Evolutionary conservation across 257 asterid species (phyloP), one percentile per base, ranked within the genome.

Genomic region (Sherardia arvensis): DNA sequence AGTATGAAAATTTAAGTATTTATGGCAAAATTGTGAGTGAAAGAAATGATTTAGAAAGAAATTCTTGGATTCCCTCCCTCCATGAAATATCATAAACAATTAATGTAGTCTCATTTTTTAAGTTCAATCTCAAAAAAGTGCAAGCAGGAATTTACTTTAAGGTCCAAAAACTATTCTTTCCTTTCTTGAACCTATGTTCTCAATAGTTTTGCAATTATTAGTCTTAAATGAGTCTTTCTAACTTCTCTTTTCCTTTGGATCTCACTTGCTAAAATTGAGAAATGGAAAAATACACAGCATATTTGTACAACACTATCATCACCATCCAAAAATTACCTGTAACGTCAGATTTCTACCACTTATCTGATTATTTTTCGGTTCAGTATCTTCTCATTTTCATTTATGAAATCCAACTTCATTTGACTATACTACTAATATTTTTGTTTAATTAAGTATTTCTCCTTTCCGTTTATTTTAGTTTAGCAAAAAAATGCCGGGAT

Each of bases 121-220:
- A 67, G 32, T 17, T 23, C 66, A 29, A 32, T 7, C 17, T 58
- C 18, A 28, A 67, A 28, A 67, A 67, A 28, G 66, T 49, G 71
- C 34, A 29, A 2, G 51, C 59, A 67, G 26, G 66, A 67, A 49
- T 60, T 30, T 68, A 32, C 66, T 59, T 68, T 59, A 10, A 26
- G 38, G 49, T 47, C 58, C 65, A 29, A 25, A 21, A 43, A 67
- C 64, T 67, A 28, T 64, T 20, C 68, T 49, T 64, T 49, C 68
- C 68, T 29, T 49, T 64, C 53, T 49, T 12, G 49, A 64, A 23
- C 18, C 4, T 36, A 11, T 49, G 56, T 49, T n/a, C 26, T 49
- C 56, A 0, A 4, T 49, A 64, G 32, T 30, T n/a, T n/a, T 49
- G 49, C 49, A 64, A 49, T 30, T 29, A 64, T 30, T 43, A 43